A percentile compares a stretch with the other conserved stretches of the same genome.
phyloP scores from a whole-genome alignment of 1,284 basidiomycete genomes.

The Cryptococcus sp. region DNA sequence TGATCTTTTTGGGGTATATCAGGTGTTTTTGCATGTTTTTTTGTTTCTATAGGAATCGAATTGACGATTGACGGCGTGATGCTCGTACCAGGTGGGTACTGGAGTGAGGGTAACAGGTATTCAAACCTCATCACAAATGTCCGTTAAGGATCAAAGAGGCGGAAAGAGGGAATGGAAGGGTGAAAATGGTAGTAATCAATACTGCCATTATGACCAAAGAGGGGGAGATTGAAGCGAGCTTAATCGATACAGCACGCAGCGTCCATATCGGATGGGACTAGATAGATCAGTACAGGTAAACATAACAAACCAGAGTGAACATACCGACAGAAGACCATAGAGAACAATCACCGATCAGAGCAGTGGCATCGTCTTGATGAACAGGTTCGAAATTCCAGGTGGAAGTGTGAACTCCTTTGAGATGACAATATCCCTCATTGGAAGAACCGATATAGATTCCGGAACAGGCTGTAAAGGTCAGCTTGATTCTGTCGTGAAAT shows the following conservation, averaged over 20 bases:
- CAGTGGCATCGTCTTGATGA: constrained; percentile 7
- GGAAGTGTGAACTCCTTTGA: constrained; percentile 15
- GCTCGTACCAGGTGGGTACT: too few species aligned
- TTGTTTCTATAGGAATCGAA: too few species aligned
- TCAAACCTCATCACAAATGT: background rate
- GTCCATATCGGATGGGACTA: constrained; percentile 19
- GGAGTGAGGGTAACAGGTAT: background rate
- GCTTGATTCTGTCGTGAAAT: constrained; percentile 14
- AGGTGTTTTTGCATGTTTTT: too few species aligned
- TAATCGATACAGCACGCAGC: constrained; percentile 18
- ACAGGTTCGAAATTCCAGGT: constrained; percentile 11
- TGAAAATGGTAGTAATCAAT: background rate
- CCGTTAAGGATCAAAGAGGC: background rate
- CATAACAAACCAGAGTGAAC: background rate
- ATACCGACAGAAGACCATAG: constrained; percentile 15
- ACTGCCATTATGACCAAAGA: background rate
- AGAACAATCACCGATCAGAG: constrained; percentile 18
- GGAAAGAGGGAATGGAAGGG: background rate
- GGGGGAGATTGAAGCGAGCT: background rate
- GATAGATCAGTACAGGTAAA: background rate
- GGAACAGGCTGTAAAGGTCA: constrained; percentile 17
- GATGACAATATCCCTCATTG: constrained; percentile 5
- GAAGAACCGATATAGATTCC: constrained; percentile 14
- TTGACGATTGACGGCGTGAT: too few species aligned
- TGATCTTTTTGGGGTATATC: too few species aligned